Evolutionary conservation across 2,329 filamentous ascomycete species (phyloP).

Genomic region (Pseudocercospora macadamiae): DNA sequence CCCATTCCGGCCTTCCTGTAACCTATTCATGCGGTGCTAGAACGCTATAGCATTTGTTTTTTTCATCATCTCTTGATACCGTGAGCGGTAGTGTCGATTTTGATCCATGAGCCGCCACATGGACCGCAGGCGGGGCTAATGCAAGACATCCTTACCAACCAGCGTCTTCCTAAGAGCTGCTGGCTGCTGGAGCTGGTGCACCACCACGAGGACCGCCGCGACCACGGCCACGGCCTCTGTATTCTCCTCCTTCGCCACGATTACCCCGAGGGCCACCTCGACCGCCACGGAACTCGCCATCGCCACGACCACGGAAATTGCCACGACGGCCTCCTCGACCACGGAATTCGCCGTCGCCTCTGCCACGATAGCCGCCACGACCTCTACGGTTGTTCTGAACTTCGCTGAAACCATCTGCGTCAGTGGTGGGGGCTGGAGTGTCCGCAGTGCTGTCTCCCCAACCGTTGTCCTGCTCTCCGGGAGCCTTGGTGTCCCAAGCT

Average conservation of each 20-base stretch:
- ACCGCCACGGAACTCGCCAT: slow-evolving; percentile 35
- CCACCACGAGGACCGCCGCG: slow-evolving; percentile 30
- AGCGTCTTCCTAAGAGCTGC: slow-evolving; percentile 23
- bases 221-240: slow-evolving; percentile 27
- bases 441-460: slow-evolving; percentile 18
- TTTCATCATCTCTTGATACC: neutral
- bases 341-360: slow-evolving; percentile 41
- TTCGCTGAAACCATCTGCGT: slow-evolving; percentile 70
- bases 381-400: slow-evolving; percentile 50
- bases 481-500: slow-evolving; percentile 36
- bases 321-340: slow-evolving; percentile 32
- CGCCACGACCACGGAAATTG: slow-evolving; percentile 37
- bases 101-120: too few species aligned
- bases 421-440: slow-evolving; percentile 22
- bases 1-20: neutral
- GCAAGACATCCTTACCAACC: too few species aligned
- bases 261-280: slow-evolving; percentile 49
- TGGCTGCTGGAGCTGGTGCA: slow-evolving; percentile 20
- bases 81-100: too few species aligned
- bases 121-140: too few species aligned
- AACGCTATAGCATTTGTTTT: slow-evolving; percentile 9
- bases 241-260: slow-evolving; percentile 34
- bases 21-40: slow-evolving; percentile 9
- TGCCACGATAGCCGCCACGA: slow-evolving; percentile 44
- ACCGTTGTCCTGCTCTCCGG: slow-evolving; percentile 44